Percentiles rank a stretch among this genome's conserved stretches.
phyloP scores from a whole-genome alignment of 208 protist species.

The Wallacemonas rigidus region DNA sequence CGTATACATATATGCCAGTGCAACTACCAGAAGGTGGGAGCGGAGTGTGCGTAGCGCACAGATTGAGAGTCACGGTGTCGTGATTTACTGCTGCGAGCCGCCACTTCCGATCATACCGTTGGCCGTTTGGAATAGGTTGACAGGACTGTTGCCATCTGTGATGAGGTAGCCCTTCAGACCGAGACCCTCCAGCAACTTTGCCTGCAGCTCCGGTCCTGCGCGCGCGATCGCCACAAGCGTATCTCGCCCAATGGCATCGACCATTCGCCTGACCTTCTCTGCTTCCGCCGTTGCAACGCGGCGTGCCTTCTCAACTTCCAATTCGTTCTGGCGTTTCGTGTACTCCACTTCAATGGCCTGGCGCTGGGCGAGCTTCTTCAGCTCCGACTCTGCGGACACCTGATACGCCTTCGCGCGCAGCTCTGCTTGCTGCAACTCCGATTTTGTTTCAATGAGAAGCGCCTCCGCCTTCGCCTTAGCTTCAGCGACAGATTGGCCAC shows the following conservation, averaged over 20 bases:
- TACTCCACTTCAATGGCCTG: constrained; percentile 91
- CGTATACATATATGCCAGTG: no score
- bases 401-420: constrained; percentile 79
- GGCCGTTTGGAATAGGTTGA: constrained; percentile 96
- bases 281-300: constrained; percentile 86
- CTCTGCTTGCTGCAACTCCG: constrained; percentile 87
- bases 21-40: no score
- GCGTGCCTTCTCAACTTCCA: constrained; percentile 85
- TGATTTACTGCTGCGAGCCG: background rate
- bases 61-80: background rate
- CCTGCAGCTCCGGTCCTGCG: constrained; percentile 95
- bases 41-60: no score
- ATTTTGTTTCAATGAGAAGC: constrained; percentile 84
- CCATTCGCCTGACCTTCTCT: constrained; percentile 84
- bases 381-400: constrained; percentile 84
- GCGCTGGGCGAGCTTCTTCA: constrained; percentile 81
- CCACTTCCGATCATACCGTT: constrained; percentile 88
- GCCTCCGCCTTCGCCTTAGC: constrained; percentile 92
- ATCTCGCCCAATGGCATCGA: constrained; percentile 89
- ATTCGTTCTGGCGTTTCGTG: constrained; percentile 66
- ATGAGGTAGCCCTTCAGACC: constrained; percentile 95
- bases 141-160: constrained; percentile 95
- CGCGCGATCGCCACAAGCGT: constrained; percentile 91
- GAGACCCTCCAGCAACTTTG: constrained; percentile 93
- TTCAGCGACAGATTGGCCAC: constrained; percentile 90